These are phyloP conservation scores for Trichosporon sp. DNA, from an alignment of 1,284 basidiomycete genomes.

Conservation along the genomic window DNA sequence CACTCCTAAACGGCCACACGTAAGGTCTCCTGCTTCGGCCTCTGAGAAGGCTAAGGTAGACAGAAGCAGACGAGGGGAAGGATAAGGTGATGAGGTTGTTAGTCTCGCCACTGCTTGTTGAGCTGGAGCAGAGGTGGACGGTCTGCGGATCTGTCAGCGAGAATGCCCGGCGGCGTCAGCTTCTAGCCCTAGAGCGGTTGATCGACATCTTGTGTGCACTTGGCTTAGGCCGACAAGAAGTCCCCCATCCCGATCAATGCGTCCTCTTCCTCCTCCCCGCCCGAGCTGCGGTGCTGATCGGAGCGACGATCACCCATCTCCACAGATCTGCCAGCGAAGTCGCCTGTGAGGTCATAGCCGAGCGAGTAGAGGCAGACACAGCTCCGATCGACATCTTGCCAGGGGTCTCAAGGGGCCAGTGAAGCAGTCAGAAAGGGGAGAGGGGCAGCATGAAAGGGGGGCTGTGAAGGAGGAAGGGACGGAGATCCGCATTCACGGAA, in stretches of 20 bases:
- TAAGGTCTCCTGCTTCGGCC: neutral
- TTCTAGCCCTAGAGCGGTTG: neutral
- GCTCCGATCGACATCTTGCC: neutral
- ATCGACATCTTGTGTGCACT: neutral
- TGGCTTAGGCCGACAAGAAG: neutral
- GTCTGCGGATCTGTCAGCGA: neutral
- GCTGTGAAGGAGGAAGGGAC: neutral
- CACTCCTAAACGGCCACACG: neutral
- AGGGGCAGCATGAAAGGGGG: neutral
- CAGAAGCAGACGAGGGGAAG: neutral
- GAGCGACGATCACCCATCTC: neutral
- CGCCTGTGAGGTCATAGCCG: neutral
- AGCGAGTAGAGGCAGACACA: neutral
- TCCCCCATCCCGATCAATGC: neutral
- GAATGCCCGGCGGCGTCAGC: neutral
- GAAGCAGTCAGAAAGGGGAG: neutral
- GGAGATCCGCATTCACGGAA: neutral
- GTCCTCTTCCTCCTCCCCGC: neutral
- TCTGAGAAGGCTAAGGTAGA: neutral
- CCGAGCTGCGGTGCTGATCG: neutral
- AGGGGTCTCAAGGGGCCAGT: neutral
- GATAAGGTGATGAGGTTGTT: neutral
- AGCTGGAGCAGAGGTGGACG: neutral
- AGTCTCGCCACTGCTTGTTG: neutral
- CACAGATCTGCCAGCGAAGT: neutral